Conservation (phyloP, 2,329 filamentous ascomycete species). For the Pestalotiopsis sp. region DNA sequence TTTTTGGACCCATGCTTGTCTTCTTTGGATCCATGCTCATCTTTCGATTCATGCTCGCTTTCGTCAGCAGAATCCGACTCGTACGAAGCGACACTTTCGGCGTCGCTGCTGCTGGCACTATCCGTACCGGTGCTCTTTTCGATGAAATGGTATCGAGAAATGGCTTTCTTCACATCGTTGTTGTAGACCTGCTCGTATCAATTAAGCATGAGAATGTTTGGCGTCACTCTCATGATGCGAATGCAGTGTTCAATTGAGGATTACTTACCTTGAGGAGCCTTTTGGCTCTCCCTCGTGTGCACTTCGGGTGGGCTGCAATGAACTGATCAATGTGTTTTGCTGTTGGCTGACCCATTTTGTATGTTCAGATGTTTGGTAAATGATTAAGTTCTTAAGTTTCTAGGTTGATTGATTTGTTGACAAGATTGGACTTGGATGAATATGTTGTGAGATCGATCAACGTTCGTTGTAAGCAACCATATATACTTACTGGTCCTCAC, state of each 20-base stretch:
- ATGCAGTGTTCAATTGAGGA: neutral
- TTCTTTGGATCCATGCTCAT: neutral
- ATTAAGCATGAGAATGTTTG: neutral
- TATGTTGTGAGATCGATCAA: too few relatives aligned
- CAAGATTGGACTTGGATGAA: too few relatives aligned
- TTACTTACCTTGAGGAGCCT: neutral
- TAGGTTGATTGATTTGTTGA: neutral
- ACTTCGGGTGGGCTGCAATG: neutral
- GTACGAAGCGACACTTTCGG: neutral
- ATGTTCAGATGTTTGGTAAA: neutral
- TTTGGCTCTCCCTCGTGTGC: neutral
- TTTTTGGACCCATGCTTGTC: too few relatives aligned
- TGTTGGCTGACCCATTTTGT: neutral
- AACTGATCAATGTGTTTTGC: neutral
- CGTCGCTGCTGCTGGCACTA: neutral
- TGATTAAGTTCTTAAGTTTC: neutral
- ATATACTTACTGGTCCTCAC: too few relatives aligned
- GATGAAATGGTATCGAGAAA: neutral
- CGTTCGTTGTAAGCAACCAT: too few relatives aligned
- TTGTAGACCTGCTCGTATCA: neutral
- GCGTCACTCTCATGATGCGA: neutral
- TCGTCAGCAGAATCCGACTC: too few relatives aligned
- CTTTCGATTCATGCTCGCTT: neutral
- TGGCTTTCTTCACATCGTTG: neutral
- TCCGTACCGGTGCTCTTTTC: neutral